Conservation (phyloP, 2,329 filamentous ascomycete species). For the Trichophyton verrucosum region DNA sequence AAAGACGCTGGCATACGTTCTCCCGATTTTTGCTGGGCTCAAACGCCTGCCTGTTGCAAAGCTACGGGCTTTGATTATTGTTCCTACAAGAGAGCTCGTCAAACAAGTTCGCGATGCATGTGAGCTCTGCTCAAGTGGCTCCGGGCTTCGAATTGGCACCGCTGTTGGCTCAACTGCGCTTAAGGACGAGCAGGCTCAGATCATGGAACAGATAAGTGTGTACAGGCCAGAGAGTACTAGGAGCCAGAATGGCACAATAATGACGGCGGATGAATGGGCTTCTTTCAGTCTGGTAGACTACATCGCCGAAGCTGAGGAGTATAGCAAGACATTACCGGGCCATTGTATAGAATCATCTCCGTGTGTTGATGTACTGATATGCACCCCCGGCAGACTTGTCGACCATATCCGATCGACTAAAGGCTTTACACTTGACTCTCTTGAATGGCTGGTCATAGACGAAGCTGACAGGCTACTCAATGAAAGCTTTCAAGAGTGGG, state of each 20-base stretch:
- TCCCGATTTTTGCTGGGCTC: conserved; percentile 72
- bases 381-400: conserved; percentile 81
- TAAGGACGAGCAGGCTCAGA: conserved; percentile 47
- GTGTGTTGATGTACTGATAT: conserved; percentile 76
- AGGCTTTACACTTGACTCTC: conserved; percentile 63
- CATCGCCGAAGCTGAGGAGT: conserved; percentile 30
- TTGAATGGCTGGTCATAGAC: conserved; percentile 84
- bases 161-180: conserved; percentile 72
- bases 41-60: conserved; percentile 51
- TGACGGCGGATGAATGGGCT: conserved; percentile 36
- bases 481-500: conserved; percentile 87
- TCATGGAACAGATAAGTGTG: conserved; percentile 52
- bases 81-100: conserved; percentile 84
- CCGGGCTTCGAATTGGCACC: conserved; percentile 63
- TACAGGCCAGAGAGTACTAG: conserved; percentile 47
- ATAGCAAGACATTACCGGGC: conserved; percentile 38
- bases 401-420: conserved; percentile 78
- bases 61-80: conserved; percentile 67
- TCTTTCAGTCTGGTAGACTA: conserved; percentile 36
- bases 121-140: conserved; percentile 59
- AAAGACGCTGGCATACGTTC: conserved; percentile 82
- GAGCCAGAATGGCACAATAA: conserved; percentile 22
- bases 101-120: conserved; percentile 70
- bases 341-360: conserved; percentile 56
- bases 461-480: conserved; percentile 87